Evolutionary conservation across 257 asterid genomes (phyloP).

Genomic region (Jaltomata sinuosa): DNA sequence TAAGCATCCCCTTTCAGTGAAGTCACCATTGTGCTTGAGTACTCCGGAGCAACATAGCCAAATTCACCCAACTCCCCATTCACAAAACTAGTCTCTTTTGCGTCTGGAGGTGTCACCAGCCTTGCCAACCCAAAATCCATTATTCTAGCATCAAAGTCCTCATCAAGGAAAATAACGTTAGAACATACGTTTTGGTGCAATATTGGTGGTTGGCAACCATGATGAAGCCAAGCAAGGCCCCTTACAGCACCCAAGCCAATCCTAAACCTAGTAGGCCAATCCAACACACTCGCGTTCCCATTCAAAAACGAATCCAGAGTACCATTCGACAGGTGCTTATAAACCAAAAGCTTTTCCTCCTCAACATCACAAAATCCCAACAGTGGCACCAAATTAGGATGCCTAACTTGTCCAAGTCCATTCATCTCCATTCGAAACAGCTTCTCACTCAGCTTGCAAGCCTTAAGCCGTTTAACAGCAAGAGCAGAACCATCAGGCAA

Average conservation of each 20-base stretch:
- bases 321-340: slow-evolving; percentile 76
- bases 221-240: slow-evolving; percentile 96
- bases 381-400: slow-evolving; percentile 86
- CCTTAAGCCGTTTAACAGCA: slow-evolving; percentile 54
- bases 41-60: slow-evolving; percentile 61
- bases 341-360: slow-evolving; percentile 89
- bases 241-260: slow-evolving; percentile 77
- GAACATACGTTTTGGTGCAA: slow-evolving; percentile 83
- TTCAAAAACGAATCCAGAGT: slow-evolving; percentile 50
- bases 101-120: slow-evolving; percentile 29
- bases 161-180: slow-evolving; percentile 65
- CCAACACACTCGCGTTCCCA: slow-evolving; percentile 31
- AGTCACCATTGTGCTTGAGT: slow-evolving; percentile 47
- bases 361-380: slow-evolving; percentile 85
- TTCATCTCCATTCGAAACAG: slow-evolving; percentile 83
- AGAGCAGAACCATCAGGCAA: slow-evolving; percentile 70
- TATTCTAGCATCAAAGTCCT: slow-evolving; percentile 84
- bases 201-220: slow-evolving; percentile 85
- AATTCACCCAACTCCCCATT: slow-evolving; percentile 49
- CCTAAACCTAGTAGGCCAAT: slow-evolving; percentile 81
- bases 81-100: slow-evolving; percentile 37
- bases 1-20: slow-evolving; percentile 55
- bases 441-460: slow-evolving; percentile 64
- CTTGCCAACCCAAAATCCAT: slow-evolving; percentile 86
- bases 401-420: slow-evolving; percentile 83